phyloP scores from a whole-genome alignment of 1,284 basidiomycete genomes.

The Moesziomyces parantarcticus region DNA sequence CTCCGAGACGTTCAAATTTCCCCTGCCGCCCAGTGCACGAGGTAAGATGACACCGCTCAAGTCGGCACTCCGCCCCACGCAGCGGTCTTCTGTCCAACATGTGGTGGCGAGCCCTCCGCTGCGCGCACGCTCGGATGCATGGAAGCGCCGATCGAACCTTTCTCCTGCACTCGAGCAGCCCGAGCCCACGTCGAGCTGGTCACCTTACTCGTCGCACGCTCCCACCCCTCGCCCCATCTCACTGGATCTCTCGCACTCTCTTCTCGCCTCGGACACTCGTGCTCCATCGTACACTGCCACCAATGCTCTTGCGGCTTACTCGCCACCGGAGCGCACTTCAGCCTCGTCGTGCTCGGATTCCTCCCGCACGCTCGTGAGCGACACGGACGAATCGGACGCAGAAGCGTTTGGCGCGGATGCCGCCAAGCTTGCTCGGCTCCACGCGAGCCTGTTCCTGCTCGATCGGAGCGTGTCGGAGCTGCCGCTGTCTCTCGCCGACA shows the following conservation, averaged over 20 bases:
- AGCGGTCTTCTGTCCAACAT: neutral
- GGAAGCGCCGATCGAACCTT: neutral
- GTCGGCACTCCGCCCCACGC: slow-evolving; percentile 14
- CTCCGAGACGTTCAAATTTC: slow-evolving; percentile 38
- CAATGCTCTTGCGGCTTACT: neutral
- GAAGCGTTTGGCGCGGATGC: slow-evolving; percentile 20
- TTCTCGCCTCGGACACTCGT: neutral
- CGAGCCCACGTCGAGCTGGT: slow-evolving; percentile 26
- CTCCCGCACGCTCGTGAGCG: slow-evolving; percentile 18
- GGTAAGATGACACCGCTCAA: slow-evolving; percentile 8
- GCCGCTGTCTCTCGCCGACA: slow-evolving; percentile 17
- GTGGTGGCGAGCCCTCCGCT: slow-evolving; percentile 5
- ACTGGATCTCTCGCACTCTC: neutral
- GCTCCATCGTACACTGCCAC: neutral
- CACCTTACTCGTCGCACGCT: slow-evolving; percentile 29
- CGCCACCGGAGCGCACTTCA: neutral
- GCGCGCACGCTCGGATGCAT: neutral
- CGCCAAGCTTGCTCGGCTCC: slow-evolving; percentile 35
- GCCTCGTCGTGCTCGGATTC: slow-evolving; percentile 16
- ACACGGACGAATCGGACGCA: slow-evolving; percentile 6
- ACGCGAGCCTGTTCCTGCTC: slow-evolving; percentile 29
- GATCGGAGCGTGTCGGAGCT: slow-evolving; percentile 15
- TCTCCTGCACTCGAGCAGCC: slow-evolving; percentile 3
- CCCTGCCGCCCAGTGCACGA: slow-evolving; percentile 12
- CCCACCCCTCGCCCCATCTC: slow-evolving; percentile 28